Evolutionary conservation across 129 eudicot species (phyloP).

Genomic region (Dittrichia graveolens): DNA sequence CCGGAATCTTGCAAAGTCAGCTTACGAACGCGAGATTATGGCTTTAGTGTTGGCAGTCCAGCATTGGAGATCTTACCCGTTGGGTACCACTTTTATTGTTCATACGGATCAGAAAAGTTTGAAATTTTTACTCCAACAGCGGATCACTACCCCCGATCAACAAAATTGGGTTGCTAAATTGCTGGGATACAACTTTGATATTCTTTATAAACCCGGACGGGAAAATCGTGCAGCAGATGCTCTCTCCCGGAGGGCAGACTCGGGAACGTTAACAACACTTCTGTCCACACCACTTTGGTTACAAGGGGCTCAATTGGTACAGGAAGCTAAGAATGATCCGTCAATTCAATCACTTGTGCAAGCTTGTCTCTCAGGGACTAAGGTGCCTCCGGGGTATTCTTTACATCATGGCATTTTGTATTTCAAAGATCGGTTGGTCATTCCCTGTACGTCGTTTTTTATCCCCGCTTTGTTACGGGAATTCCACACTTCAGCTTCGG

Average conservation of each 20-base stretch:
- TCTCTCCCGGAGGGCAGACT: not conserved
- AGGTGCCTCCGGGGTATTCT: not conserved
- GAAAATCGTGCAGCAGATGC: not conserved
- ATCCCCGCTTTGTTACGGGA: not conserved
- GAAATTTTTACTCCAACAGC: not conserved
- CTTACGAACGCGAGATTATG: not conserved
- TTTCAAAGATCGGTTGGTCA: not conserved
- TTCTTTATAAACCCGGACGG: not conserved
- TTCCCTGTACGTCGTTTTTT: not conserved
- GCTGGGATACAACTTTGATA: not conserved
- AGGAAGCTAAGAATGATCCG: not conserved
- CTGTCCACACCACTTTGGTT: accelerated
- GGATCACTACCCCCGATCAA: not conserved
- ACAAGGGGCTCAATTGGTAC: not conserved
- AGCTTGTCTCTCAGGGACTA: no score
- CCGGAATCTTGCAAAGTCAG: not conserved
- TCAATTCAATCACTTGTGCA: not conserved
- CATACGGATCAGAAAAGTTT: not conserved
- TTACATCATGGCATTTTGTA: not conserved
- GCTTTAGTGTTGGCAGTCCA: not conserved
- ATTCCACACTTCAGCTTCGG: not conserved
- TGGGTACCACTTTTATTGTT: not conserved
- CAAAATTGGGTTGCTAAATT: not conserved
- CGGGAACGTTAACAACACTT: not conserved
- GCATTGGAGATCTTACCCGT: not conserved